These are phyloP conservation scores for Cynara cardunculus DNA, from an alignment of 129 eudicot species.

Conservation along the genomic window DNA sequence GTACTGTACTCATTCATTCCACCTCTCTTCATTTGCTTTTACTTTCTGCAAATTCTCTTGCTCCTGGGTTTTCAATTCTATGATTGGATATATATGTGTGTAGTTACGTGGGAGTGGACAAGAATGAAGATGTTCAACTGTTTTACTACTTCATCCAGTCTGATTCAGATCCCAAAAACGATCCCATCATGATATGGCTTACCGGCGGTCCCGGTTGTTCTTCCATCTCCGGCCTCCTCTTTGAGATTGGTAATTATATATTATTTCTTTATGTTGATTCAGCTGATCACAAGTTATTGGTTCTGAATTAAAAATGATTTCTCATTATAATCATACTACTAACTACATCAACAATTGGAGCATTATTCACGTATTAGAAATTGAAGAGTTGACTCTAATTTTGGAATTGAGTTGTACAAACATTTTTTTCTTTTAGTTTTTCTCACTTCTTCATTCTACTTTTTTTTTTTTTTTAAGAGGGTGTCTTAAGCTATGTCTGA, in stretches of 20 bases:
- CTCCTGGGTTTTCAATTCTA: no score
- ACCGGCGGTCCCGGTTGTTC: constrained; percentile 34
- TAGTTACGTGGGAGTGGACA: constrained; percentile 25
- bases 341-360: background rate
- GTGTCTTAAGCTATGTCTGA: no score
- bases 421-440: background rate
- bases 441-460: no score
- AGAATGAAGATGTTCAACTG: constrained; percentile 25
- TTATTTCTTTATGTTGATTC: background rate
- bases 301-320: background rate
- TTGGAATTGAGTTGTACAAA: background rate
- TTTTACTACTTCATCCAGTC: constrained; percentile 26
- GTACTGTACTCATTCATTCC: background rate
- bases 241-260: constrained; percentile 17
- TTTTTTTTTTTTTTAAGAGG: no score
- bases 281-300: background rate
- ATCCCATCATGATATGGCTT: constrained; percentile 30
- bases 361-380: no score
- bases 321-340: background rate
- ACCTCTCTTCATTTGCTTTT: background rate
- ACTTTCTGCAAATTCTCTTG: background rate
- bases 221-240: constrained; percentile 17
- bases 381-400: background rate
- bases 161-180: constrained; percentile 19
- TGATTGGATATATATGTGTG: background rate